Evolutionary conservation across 2,329 filamentous ascomycete species (phyloP).

Genomic region (Calonectria montana): DNA sequence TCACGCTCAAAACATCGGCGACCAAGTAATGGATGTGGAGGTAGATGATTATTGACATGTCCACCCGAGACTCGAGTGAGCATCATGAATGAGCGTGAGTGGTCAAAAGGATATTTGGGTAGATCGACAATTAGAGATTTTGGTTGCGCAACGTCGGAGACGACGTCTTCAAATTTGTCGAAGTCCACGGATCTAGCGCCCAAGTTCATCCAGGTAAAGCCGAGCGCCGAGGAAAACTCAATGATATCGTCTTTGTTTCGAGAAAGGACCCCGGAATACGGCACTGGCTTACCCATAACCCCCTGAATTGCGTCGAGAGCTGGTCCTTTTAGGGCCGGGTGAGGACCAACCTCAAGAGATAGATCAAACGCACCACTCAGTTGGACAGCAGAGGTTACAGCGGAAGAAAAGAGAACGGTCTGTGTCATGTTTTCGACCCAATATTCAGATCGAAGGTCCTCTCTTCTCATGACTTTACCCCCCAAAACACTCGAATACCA

Average conservation of each 20-base stretch:
- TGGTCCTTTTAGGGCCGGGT: conserved; percentile 59
- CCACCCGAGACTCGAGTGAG: background rate
- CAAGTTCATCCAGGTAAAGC: background rate
- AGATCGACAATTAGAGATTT: background rate
- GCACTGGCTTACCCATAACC: conserved; percentile 37
- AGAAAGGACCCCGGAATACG: conserved; percentile 16
- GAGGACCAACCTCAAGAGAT: conserved; percentile 57
- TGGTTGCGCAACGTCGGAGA: background rate
- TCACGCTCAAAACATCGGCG: background rate
- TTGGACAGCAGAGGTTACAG: conserved; percentile 13
- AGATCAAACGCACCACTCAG: conserved; percentile 1
- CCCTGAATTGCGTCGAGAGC: conserved; percentile 47
- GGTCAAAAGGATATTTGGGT: background rate
- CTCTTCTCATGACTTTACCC: conserved; percentile 37
- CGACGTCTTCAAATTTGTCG: background rate
- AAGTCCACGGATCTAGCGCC: background rate
- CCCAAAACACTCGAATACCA: conserved; percentile 34
- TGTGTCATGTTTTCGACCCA: conserved; percentile 41
- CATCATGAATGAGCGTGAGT: background rate
- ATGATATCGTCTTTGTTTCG: conserved; percentile 31
- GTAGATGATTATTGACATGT: too few relatives aligned
- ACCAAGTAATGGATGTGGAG: background rate
- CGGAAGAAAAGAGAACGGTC: conserved; percentile 35
- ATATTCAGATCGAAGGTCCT: conserved; percentile 12
- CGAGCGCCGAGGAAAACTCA: background rate